Evolutionary conservation across 768 basidiomycete species (phyloP), one percentile per base, ranked within the genome.

Genomic region (Lactarius trivialis): DNA sequence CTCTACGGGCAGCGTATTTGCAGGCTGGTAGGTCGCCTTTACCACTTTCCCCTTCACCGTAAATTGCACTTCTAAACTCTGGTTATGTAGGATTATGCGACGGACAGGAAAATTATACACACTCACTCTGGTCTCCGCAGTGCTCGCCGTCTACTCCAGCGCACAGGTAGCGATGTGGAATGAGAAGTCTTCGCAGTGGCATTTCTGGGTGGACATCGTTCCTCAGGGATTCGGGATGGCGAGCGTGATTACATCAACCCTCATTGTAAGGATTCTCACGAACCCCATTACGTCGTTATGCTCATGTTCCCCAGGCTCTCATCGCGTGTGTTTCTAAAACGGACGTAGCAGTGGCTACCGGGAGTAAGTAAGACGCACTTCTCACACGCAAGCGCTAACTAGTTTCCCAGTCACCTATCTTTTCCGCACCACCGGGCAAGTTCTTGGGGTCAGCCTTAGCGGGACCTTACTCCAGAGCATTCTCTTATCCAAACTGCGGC

Each of bases 371-470:
- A 32, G 58, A 58, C n/a, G 32, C 12, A 8, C 26, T 43, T 36
- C 7, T 59, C 39, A 24, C 50, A 24, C 28, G 54, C 21, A 12
- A 43, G 19, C 30, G 30, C 56, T 61, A 32, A 60, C n/a, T 34
- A 7, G 55, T 39, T 39, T 58, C 11, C 19, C 68, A 96, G 93
- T 95, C 69, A 91, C 90, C 34, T 98, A 98, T 74, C 79, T 97
- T 52, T 96, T 95, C 78, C 79, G 95, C 65, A 94, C 93, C 8
- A 89, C 91, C 19, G 95, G 95, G 3, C 96, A 98, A 77, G 97
- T 97, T 26, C 80, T 98, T 58, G 97, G 96, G 37, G 96, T 99
- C 58, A 90, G 91, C 68, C 76, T 95, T 51, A 86, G 86, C 68
- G 91, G 93, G 24, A 88, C 92, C 0, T 72, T 98, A 30, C 76